Conservation (phyloP, 139 green algal genomes). For the Volvox africanus region DNA sequence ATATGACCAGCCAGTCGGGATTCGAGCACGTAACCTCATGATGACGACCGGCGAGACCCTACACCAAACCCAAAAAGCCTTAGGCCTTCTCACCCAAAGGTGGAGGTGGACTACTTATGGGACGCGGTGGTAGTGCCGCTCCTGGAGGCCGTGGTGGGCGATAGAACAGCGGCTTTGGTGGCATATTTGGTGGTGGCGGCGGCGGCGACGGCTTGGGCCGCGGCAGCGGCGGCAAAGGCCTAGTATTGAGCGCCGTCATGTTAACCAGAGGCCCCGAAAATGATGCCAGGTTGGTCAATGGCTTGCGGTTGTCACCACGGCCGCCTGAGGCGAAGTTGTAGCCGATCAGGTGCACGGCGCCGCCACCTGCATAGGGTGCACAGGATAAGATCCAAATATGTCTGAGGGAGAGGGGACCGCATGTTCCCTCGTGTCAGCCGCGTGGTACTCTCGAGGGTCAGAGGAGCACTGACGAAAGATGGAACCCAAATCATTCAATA, state of each 20-base stretch:
- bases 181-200: not conserved
- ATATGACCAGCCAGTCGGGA: too few relatives aligned
- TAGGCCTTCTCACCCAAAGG: not conserved
- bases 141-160: conserved; percentile 5
- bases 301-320: conserved; percentile 23
- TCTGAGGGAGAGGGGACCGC: too few relatives aligned
- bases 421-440: too few relatives aligned
- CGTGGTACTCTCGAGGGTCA: too few relatives aligned
- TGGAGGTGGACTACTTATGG: conserved; percentile 3
- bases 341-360: conserved; percentile 8
- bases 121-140: not conserved
- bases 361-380: not conserved
- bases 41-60: too few relatives aligned
- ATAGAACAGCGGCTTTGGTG: not conserved
- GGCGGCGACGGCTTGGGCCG: not conserved
- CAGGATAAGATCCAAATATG: too few relatives aligned
- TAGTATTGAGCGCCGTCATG: not conserved
- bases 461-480: not conserved
- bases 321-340: conserved; percentile 13
- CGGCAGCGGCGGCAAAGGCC: not conserved
- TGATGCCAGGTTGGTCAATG: not conserved
- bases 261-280: not conserved
- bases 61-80: too few relatives aligned
- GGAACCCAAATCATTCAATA: too few relatives aligned
- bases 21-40: too few relatives aligned